Conservation (phyloP, 2,329 filamentous ascomycete species). For the Penicillium sp. region DNA sequence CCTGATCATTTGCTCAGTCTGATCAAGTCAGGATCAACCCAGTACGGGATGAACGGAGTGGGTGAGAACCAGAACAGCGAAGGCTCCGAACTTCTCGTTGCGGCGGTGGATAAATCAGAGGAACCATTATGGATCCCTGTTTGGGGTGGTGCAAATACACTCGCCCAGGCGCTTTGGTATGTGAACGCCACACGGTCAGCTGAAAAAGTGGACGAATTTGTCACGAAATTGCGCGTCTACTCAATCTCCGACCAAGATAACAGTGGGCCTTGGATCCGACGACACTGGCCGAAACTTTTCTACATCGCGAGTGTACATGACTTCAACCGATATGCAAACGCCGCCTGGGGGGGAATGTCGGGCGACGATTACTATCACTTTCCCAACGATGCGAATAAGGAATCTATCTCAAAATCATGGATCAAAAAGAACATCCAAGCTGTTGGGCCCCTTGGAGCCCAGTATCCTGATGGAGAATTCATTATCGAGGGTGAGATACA, state of each 20-base stretch:
- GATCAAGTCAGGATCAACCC: constrained; percentile 41
- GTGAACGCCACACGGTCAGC: background rate
- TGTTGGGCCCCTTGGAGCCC: background rate
- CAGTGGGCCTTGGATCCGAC: background rate
- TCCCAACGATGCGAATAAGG: background rate
- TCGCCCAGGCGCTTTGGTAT: constrained; percentile 1
- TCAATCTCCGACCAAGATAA: constrained; percentile 5
- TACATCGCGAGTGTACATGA: constrained; percentile 2
- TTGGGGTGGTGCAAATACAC: constrained; percentile 3
- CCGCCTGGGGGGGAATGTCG: constrained; percentile 1
- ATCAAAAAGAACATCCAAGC: background rate
- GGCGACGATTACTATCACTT: constrained; percentile 4
- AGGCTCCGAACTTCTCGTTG: constrained; percentile 2
- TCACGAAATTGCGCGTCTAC: constrained; percentile 4
- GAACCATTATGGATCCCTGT: background rate
- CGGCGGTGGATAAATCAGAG: constrained; percentile 34
- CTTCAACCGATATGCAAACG: constrained; percentile 2
- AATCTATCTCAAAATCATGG: background rate
- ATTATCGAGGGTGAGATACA: constrained; percentile 3
- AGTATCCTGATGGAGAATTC: background rate
- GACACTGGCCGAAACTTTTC: background rate
- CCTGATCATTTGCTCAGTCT: constrained; percentile 48
- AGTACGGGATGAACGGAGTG: constrained; percentile 47
- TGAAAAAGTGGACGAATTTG: background rate
- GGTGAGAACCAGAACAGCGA: constrained; percentile 46